Evolutionary conservation across 306 rosid species (phyloP).

Genomic region (Inga laurina): DNA sequence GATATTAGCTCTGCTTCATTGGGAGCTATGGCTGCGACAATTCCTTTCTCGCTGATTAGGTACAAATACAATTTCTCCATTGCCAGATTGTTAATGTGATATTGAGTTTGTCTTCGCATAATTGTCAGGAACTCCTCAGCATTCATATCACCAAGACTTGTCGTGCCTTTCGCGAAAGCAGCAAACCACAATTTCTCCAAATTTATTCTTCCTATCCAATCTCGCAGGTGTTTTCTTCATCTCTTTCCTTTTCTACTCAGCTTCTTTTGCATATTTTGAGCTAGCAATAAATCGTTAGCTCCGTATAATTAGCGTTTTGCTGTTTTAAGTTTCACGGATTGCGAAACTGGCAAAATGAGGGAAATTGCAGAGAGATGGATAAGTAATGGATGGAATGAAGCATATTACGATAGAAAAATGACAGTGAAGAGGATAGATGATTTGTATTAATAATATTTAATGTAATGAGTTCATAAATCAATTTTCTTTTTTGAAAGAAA

Average conservation of each 20-base stretch:
- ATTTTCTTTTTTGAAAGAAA: background rate
- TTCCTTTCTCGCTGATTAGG: conserved; percentile 55
- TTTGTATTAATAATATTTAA: too few relatives aligned
- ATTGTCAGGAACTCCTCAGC: conserved; percentile 50
- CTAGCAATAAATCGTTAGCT: background rate
- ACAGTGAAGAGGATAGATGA: background rate
- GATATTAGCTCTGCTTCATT: conserved; percentile 2
- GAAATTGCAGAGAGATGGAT: background rate
- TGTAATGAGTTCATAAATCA: too few relatives aligned
- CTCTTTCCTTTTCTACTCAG: background rate
- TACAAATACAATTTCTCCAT: conserved; percentile 14
- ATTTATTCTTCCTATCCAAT: conserved; percentile 38
- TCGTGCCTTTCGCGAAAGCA: conserved; percentile 43
- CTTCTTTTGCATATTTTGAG: background rate
- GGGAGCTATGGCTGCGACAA: conserved; percentile 56
- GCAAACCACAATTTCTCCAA: conserved; percentile 45
- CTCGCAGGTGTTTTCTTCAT: conserved; percentile 47
- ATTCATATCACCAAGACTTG: conserved; percentile 51
- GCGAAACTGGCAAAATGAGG: background rate
- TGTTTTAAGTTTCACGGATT: background rate
- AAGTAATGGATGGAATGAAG: background rate
- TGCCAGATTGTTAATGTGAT: background rate
- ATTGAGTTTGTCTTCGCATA: background rate
- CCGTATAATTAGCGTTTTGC: background rate
- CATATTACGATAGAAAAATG: background rate